Percentiles rank a stretch among this genome's conserved stretches.
phyloP scores from a whole-genome alignment of 768 basidiomycete genomes.

The Leucocoprinus leucothites region DNA sequence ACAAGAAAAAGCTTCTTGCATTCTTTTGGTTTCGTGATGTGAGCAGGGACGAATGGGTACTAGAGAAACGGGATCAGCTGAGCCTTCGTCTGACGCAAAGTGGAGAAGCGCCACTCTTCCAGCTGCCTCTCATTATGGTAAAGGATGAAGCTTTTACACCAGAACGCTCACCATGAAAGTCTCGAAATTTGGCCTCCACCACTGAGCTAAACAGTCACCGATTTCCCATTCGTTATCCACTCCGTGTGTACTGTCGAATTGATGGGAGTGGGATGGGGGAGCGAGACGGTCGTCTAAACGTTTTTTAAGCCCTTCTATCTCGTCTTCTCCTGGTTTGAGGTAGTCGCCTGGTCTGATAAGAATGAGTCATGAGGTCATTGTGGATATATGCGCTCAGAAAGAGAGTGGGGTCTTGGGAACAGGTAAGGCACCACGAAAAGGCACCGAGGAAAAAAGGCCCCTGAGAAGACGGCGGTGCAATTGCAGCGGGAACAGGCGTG shows the following conservation, averaged over 20 bases:
- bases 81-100: background rate
- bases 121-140: no score
- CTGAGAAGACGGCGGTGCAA: no score
- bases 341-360: slow-evolving; percentile 89
- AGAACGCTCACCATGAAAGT: slow-evolving; percentile 87
- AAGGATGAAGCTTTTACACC: no score
- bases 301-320: slow-evolving; percentile 85
- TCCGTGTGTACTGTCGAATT: slow-evolving; percentile 74
- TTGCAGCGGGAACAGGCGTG: no score
- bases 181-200: slow-evolving; percentile 99
- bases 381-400: background rate
- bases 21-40: slow-evolving; percentile 97
- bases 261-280: slow-evolving; percentile 63
- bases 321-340: slow-evolving; percentile 93
- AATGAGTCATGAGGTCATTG: background rate
- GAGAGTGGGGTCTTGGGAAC: slow-evolving; percentile 1
- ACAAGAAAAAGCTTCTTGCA: slow-evolving; percentile 95
- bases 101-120: background rate
- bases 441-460: no score
- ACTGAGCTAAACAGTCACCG: slow-evolving; percentile 93
- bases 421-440: slow-evolving; percentile 6
- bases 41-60: slow-evolving; percentile 94
- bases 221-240: slow-evolving; percentile 94
- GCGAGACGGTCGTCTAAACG: slow-evolving; percentile 88
- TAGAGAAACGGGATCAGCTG: slow-evolving; percentile 24